phyloP scores from a whole-genome alignment of 2,329 filamentous ascomycete species.

The Trichophaea hybrida region DNA sequence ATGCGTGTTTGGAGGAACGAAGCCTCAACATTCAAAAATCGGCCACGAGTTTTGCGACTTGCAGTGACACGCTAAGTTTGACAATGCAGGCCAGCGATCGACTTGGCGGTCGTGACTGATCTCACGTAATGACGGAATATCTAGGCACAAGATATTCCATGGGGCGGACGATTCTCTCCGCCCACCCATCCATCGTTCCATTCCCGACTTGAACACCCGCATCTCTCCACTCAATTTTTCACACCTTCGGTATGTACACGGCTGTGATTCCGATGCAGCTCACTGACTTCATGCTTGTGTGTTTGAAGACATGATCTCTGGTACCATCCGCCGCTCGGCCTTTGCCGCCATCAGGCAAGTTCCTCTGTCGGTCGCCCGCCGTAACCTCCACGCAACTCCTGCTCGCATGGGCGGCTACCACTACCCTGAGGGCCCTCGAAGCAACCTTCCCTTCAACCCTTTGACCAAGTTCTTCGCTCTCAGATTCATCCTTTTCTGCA shows the following conservation, averaged over 20 bases:
- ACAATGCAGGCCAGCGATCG: neutral
- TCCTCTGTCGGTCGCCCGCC: conserved; percentile 56
- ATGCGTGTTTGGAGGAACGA: too few species aligned
- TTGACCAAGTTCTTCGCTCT: conserved; percentile 70
- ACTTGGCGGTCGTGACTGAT: neutral
- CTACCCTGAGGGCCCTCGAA: conserved; percentile 90
- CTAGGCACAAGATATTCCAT: neutral
- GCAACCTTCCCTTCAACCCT: conserved; percentile 95
- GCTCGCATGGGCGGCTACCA: conserved; percentile 82
- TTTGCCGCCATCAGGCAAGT: conserved; percentile 42
- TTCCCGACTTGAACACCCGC: neutral
- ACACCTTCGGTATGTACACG: neutral
- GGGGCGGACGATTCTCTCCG: neutral
- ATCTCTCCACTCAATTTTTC: neutral
- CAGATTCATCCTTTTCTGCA: conserved; percentile 70
- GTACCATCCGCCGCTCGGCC: conserved; percentile 46
- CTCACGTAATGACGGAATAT: neutral
- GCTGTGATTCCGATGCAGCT: neutral
- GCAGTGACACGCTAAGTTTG: too few species aligned
- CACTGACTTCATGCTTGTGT: neutral
- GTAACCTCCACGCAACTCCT: conserved; percentile 86
- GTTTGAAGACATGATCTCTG: conserved; percentile 50
- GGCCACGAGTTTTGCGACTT: too few species aligned
- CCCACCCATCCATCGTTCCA: neutral
- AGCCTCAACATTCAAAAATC: too few species aligned